Evolutionary conservation across 2,329 filamentous ascomycete genomes (phyloP).

Genomic region (Alternaria brassicicola): DNA sequence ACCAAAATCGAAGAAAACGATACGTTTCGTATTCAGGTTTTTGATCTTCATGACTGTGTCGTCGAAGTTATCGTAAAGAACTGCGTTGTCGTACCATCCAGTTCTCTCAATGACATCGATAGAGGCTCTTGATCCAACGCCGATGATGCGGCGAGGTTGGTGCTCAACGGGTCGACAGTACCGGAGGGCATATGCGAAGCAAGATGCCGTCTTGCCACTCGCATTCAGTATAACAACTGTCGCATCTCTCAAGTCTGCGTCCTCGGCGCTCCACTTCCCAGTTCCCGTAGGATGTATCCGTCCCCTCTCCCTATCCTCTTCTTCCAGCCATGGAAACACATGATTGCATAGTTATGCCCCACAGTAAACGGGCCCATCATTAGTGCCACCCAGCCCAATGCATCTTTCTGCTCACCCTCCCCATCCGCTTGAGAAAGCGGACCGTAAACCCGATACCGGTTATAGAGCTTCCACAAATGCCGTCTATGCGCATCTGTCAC

Average conservation of each 20-base stretch:
- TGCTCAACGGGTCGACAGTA: conserved; percentile 23
- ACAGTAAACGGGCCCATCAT: conserved; percentile 27
- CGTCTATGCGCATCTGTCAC: conserved; percentile 49
- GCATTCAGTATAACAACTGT: conserved; percentile 29
- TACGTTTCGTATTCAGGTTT: conserved; percentile 1
- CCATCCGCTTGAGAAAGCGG: conserved; percentile 14
- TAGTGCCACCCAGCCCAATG: conserved; percentile 26
- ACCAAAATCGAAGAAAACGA: conserved; percentile 33
- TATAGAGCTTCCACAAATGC: conserved; percentile 54
- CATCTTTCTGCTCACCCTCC: conserved; percentile 4
- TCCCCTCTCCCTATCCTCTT: no score
- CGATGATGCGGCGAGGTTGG: conserved; percentile 25
- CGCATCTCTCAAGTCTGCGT: conserved; percentile 24
- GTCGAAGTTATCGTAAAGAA: conserved; percentile 21
- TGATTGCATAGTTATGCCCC: conserved; percentile 23
- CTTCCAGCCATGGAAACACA: conserved; percentile 25
- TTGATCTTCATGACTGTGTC: conserved; percentile 2
- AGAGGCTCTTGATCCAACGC: conserved; percentile 25
- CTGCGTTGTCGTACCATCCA: conserved; percentile 27
- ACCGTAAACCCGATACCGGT: conserved; percentile 46
- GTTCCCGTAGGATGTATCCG: conserved; percentile 23
- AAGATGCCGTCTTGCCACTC: conserved; percentile 29
- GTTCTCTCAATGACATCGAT: conserved; percentile 16
- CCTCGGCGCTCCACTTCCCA: conserved; percentile 24
- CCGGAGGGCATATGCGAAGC: conserved; percentile 26